A percentile compares a stretch with the other conserved stretches of the same genome.
phyloP scores from a whole-genome alignment of 257 asterid genomes.

The Plantago ovata region DNA sequence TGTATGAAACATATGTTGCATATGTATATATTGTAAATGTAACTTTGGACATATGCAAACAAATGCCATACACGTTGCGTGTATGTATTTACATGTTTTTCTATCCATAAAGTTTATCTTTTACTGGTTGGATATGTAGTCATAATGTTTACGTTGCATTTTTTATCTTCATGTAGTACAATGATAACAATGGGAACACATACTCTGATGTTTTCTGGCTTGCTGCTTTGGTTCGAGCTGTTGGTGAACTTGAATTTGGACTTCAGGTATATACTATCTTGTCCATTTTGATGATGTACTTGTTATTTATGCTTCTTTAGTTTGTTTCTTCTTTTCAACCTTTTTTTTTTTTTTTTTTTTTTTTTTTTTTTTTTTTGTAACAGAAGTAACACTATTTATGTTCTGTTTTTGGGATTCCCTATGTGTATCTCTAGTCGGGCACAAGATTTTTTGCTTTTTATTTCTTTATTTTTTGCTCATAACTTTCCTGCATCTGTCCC shows the following conservation, averaged over 20 bases:
- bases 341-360: not conserved
- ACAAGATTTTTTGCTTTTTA: too few relatives aligned
- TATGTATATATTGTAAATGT: too few relatives aligned
- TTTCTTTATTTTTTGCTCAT: too few relatives aligned
- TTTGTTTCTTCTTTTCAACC: not conserved
- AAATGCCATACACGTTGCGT: too few relatives aligned
- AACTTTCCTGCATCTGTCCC: too few relatives aligned
- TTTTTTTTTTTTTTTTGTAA: not conserved
- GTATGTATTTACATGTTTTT: too few relatives aligned
- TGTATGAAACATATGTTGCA: too few relatives aligned
- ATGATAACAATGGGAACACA: slow-evolving; percentile 88
- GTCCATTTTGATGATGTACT: slow-evolving; percentile 9
- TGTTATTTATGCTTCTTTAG: slow-evolving; percentile 2
- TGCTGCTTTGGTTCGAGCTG: slow-evolving; percentile 83
- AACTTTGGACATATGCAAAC: too few relatives aligned
- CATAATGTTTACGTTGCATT: not conserved
- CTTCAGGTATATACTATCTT: slow-evolving; percentile 66
- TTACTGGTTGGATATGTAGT: too few relatives aligned
- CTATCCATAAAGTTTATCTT: too few relatives aligned
- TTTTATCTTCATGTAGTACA: slow-evolving; percentile 49
- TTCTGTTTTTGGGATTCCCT: too few relatives aligned
- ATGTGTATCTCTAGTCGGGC: too few relatives aligned
- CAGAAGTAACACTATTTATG: not conserved
- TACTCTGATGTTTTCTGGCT: slow-evolving; percentile 97
- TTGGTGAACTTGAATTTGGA: slow-evolving; percentile 95